These are phyloP conservation scores for Russula abietina DNA, from an alignment of 768 basidiomycete genomes.

Conservation along the genomic window DNA sequence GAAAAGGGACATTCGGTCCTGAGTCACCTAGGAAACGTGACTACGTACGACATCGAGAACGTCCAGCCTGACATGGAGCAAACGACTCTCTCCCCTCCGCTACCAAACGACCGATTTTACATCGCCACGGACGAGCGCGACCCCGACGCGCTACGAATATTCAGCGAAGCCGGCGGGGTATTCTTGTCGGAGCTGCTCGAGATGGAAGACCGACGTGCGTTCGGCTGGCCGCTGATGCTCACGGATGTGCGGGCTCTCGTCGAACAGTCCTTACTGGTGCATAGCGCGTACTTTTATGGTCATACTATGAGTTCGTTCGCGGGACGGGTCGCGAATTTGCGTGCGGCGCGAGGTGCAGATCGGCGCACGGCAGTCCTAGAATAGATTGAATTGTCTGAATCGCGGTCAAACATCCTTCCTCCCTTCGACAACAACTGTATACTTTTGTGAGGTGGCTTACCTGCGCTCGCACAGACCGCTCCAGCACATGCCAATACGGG, in stretches of 20 bases:
- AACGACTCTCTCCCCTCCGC: not conserved
- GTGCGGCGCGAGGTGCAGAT: conserved; percentile 35
- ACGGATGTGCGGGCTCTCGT: conserved; percentile 40
- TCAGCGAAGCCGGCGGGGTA: conserved; percentile 35
- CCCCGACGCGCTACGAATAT: conserved; percentile 30
- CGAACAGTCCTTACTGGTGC: conserved; percentile 37
- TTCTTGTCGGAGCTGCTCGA: conserved; percentile 40
- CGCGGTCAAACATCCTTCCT: too few species aligned
- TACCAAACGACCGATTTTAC: conserved; percentile 26
- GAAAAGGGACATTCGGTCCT: conserved; percentile 31
- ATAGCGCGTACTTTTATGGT: conserved; percentile 36
- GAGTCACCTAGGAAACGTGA: conserved; percentile 3
- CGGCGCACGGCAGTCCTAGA: conserved; percentile 27
- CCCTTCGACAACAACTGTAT: too few species aligned
- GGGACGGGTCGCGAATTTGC: conserved; percentile 37
- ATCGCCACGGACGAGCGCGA: conserved; percentile 41
- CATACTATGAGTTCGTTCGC: conserved; percentile 36
- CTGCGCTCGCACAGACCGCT: too few species aligned
- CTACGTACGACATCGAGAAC: conserved; percentile 13
- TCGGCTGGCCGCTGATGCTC: conserved; percentile 41
- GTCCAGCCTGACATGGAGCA: conserved; percentile 11
- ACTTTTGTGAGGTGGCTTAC: too few species aligned
- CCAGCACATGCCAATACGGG: too few species aligned
- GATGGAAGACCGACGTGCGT: conserved; percentile 34
- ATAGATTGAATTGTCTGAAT: conserved; percentile 30